A percentile compares a stretch with the other conserved stretches of the same genome.
phyloP scores from a whole-genome alignment of 1,139 yeast species.

The Pichia sorboxylosa region DNA sequence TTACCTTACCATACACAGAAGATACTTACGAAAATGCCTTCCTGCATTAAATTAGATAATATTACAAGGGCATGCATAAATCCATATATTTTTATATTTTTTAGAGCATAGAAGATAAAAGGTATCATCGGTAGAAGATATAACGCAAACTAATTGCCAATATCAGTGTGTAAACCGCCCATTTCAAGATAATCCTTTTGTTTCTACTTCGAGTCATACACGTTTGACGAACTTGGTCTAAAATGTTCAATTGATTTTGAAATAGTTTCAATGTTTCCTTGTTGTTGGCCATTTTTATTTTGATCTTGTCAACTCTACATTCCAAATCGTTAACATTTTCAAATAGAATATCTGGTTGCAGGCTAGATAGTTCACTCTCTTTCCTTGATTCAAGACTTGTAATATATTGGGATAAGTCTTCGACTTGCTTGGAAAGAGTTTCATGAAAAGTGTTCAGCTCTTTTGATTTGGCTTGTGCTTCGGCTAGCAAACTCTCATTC shows the following conservation, averaged over 20 bases:
- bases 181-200: too few relatives aligned
- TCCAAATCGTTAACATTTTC: constrained; percentile 19
- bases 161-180: too few relatives aligned
- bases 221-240: constrained; percentile 16
- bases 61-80: too few relatives aligned
- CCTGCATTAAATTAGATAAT: background rate
- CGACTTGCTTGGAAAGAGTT: constrained; percentile 11
- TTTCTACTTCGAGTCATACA: too few relatives aligned
- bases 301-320: constrained; percentile 16
- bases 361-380: constrained; percentile 10
- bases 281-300: constrained; percentile 11
- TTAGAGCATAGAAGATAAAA: too few relatives aligned
- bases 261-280: constrained; percentile 16
- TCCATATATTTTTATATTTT: too few relatives aligned
- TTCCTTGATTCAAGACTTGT: constrained; percentile 12
- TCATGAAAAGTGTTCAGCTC: constrained; percentile 13
- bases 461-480: constrained; percentile 12
- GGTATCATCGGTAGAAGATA: too few relatives aligned
- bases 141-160: too few relatives aligned
- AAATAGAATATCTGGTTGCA: constrained; percentile 15
- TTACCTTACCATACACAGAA: constrained; percentile 2
- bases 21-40: constrained; percentile 3
- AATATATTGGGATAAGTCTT: constrained; percentile 12
- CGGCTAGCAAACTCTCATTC: constrained; percentile 14
- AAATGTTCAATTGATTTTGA: constrained; percentile 12